Evolutionary conservation across 2,329 filamentous ascomycete genomes (phyloP).

Genomic region (Thielaviopsis cerberus): DNA sequence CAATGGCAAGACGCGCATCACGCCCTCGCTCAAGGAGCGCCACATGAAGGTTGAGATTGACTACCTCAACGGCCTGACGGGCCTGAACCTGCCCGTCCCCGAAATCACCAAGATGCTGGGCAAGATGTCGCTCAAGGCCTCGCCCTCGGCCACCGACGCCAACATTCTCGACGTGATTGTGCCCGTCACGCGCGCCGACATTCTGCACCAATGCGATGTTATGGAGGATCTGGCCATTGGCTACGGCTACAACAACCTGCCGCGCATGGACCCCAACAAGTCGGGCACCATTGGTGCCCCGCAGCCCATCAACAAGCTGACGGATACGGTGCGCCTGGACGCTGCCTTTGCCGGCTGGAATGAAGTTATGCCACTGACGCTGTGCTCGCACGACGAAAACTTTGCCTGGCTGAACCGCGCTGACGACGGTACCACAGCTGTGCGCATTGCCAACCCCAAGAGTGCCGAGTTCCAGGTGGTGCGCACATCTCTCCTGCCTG

Average conservation of each 20-base stretch:
- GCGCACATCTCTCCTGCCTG: slow-evolving; percentile 67
- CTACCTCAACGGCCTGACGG: slow-evolving; percentile 87
- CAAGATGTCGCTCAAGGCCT: slow-evolving; percentile 77
- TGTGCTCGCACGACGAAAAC: slow-evolving; percentile 97
- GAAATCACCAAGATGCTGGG: slow-evolving; percentile 62
- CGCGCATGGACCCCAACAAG: slow-evolving; percentile 69
- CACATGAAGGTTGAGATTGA: slow-evolving; percentile 66
- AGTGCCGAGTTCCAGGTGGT: slow-evolving; percentile 87
- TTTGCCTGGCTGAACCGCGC: slow-evolving; percentile 84
- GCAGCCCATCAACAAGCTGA: slow-evolving; percentile 81
- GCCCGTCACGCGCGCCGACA: slow-evolving; percentile 78
- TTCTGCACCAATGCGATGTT: slow-evolving; percentile 90
- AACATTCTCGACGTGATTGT: slow-evolving; percentile 62
- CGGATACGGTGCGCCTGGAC: slow-evolving; percentile 76
- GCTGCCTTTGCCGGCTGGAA: slow-evolving; percentile 88
- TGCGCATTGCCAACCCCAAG: slow-evolving; percentile 81
- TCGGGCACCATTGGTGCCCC: slow-evolving; percentile 73
- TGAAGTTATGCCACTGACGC: slow-evolving; percentile 86
- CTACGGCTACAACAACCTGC: slow-evolving; percentile 93
- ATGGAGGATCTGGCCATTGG: slow-evolving; percentile 97
- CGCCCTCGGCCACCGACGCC: slow-evolving; percentile 37
- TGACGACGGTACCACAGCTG: slow-evolving; percentile 66
- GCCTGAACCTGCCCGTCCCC: slow-evolving; percentile 54
- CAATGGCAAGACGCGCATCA: slow-evolving; percentile 65
- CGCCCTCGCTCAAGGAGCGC: slow-evolving; percentile 62